Base-by-base conservation (phyloP, 2,329 filamentous ascomycete species). In the Cercospora sp. region DNA sequence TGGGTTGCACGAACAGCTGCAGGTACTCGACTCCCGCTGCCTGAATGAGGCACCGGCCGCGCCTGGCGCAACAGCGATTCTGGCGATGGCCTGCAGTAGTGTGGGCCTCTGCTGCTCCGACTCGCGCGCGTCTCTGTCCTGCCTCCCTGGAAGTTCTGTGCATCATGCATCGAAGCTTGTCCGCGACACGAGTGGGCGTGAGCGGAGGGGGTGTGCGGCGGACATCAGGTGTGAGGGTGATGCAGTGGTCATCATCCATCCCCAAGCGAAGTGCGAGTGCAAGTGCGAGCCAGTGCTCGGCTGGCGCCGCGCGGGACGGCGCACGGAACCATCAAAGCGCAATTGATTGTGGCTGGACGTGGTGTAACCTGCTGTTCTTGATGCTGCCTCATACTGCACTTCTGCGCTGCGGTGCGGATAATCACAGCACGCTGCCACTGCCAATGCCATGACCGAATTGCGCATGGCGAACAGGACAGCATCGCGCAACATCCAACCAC, bases 101-200 rank as follows among this genome's bases (percentile, higher is more conserved):
- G 18, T 51, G 20, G 60, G 39, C 60, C 26, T 1, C 12, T 3
- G n/a, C 18, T 23, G 23, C 42, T 63, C 36, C 36, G 36, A 42
- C 36, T 42, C 36, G 36, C 36, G 36, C 36, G 16, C 36, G 23
- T 13, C 60, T 13, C 60, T 48, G 23, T 26, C 16, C 36, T 42
- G 36, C 36, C 36, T 42, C 36, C 16, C 16, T 7, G 36, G 36
- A 42, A 7, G 36, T 42, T 61, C 18, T 3, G 59, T 42, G 59
- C 59, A 61, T 26, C 58, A 60, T 60, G 58, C 58, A 60, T 36
- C 60, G 42, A 63, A 63, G 60, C 60, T 55, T 36, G 42, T 63
- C 60, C 33, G 31, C 28, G 31, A 59, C n/a, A 33, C 12, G 28
- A n/a, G 53, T 10, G 23, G 53, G 23, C 28, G 31, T 36, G 57